These are phyloP conservation scores for Breviolum minutum DNA, from an alignment of 73 alveolate species.

Conservation along the genomic window DNA sequence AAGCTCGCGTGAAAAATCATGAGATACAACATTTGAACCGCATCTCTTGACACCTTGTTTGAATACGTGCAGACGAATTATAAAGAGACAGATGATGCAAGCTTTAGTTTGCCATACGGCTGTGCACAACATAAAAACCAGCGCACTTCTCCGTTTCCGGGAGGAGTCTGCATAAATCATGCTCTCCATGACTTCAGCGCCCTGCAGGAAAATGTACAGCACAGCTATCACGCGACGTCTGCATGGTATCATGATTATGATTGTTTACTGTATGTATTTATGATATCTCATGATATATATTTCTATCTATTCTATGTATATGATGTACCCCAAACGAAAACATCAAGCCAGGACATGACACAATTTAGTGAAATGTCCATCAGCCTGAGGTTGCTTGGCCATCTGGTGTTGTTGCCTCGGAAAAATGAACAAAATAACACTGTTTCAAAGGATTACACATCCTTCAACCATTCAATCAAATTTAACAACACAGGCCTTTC, in stretches of 20 bases:
- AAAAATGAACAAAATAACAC: neutral
- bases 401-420: conserved; percentile 47
- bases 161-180: conserved; percentile 57
- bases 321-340: too few relatives aligned
- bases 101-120: neutral
- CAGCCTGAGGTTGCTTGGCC: conserved; percentile 30
- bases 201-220: conserved; percentile 9
- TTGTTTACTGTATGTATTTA: neutral
- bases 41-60: too few relatives aligned
- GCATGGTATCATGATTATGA: neutral
- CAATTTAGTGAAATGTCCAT: neutral
- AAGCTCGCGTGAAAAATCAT: too few relatives aligned
- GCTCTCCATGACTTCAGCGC: conserved; percentile 45
- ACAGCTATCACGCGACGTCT: neutral
- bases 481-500: too few relatives aligned
- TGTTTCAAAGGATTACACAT: too few relatives aligned
- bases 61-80: too few relatives aligned
- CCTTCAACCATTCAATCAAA: too few relatives aligned
- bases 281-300: neutral
- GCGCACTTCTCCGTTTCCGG: conserved; percentile 40
- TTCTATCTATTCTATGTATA: too few relatives aligned
- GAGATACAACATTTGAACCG: too few relatives aligned
- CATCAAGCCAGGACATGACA: neutral
- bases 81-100: too few relatives aligned
- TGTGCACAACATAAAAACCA: neutral